Conservation (phyloP, 805 yeast genomes). For the Nakazawaea ambrosiae region DNA sequence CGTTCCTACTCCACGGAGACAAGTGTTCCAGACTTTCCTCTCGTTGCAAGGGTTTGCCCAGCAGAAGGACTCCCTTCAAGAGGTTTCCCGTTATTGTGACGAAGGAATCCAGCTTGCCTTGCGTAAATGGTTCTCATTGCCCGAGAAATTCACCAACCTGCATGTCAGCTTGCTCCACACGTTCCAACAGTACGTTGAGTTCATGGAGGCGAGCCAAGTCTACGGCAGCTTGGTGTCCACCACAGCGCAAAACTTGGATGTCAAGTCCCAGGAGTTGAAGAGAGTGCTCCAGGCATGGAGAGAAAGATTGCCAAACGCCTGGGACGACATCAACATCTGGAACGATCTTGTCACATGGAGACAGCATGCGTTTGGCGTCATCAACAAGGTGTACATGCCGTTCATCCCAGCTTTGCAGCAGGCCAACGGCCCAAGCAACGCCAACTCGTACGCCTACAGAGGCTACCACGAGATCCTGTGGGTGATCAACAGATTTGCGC, state of each 20-base stretch:
- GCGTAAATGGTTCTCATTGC: slow-evolving; percentile 89
- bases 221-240: slow-evolving; percentile 84
- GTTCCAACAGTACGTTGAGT: slow-evolving; percentile 95
- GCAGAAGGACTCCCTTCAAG: slow-evolving; percentile 78
- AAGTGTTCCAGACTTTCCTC: slow-evolving; percentile 89
- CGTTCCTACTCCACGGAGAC: slow-evolving; percentile 96
- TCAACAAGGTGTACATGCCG: slow-evolving; percentile 90
- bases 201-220: slow-evolving; percentile 94
- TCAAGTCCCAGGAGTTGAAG: slow-evolving; percentile 89
- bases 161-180: slow-evolving; percentile 88
- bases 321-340: slow-evolving; percentile 99
- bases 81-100: slow-evolving; percentile 80
- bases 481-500: slow-evolving; percentile 97
- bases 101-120: slow-evolving; percentile 93
- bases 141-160: slow-evolving; percentile 65
- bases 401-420: slow-evolving; percentile 81
- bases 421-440: slow-evolving; percentile 45
- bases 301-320: slow-evolving; percentile 88
- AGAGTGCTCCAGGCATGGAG: slow-evolving; percentile 97
- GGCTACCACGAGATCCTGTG: slow-evolving; percentile 99
- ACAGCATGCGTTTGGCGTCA: slow-evolving; percentile 95
- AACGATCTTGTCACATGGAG: slow-evolving; percentile 97
- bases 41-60: slow-evolving; percentile 91
- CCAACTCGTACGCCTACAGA: slow-evolving; percentile 90
- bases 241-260: slow-evolving; percentile 86